Evolutionary conservation across 2,329 filamentous ascomycete species (phyloP).

Genomic region (Xylariaceae sp.): DNA sequence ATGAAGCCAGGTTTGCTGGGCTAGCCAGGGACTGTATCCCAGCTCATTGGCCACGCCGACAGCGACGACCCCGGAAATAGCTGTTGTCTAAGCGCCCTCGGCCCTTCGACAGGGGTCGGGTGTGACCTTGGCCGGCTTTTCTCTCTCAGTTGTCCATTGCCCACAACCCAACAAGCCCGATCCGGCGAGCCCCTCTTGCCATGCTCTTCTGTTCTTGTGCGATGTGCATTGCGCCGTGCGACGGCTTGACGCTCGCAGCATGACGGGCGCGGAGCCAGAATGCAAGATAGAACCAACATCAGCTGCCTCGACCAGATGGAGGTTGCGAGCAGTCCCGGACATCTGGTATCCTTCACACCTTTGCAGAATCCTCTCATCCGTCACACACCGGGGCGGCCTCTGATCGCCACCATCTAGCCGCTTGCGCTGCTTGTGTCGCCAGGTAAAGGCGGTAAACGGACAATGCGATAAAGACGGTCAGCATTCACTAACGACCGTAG

Average conservation of each 20-base stretch:
- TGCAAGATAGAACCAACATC: slow-evolving; percentile 17
- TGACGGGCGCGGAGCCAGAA: not conserved
- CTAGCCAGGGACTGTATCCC: slow-evolving; percentile 7
- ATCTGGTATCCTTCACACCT: slow-evolving; percentile 7
- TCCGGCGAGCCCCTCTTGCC: slow-evolving; percentile 17
- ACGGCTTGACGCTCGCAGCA: slow-evolving; percentile 1
- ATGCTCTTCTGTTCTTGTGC: slow-evolving; percentile 3
- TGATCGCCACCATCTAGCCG: not conserved
- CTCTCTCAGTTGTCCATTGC: slow-evolving; percentile 6
- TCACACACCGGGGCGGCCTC: slow-evolving; percentile 1
- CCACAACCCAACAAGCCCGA: slow-evolving; percentile 17
- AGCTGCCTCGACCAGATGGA: slow-evolving; percentile 11
- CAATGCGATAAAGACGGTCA: slow-evolving; percentile 15
- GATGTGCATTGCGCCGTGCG: not conserved
- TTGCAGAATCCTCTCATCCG: slow-evolving; percentile 1
- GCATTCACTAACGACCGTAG: not conserved
- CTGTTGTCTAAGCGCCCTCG: slow-evolving; percentile 29
- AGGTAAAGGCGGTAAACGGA: slow-evolving; percentile 15
- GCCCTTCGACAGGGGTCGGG: slow-evolving; percentile 21
- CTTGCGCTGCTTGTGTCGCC: slow-evolving; percentile 4
- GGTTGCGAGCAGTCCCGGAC: slow-evolving; percentile 13
- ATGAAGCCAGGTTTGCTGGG: slow-evolving; percentile 18
- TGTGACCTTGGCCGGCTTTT: slow-evolving; percentile 22
- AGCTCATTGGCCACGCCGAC: slow-evolving; percentile 24
- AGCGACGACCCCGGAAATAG: slow-evolving; percentile 24